Base-by-base conservation (phyloP, 73 alveolate species). In the Blepharisma japonicum region DNA sequence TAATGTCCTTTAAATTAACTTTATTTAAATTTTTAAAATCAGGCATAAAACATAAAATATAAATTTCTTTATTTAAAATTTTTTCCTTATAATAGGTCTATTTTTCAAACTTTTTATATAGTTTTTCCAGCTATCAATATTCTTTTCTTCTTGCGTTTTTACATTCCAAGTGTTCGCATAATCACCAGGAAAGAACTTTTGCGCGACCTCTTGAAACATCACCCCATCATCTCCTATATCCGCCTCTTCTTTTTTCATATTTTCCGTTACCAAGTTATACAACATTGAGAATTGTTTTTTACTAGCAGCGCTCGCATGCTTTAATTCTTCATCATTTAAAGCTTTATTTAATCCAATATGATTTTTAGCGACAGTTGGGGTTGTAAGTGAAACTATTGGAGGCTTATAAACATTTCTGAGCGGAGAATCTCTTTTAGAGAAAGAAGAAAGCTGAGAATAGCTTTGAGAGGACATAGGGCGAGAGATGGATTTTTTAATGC, bases 121-220 rank as follows among this genome's bases (percentile, higher is more conserved):
- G n/a, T 61, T 61, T 5, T 61, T 14, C 74, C 74, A 61, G 74
- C 74, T 61, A 14, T 61, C 74, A 9, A 9, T 61, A 39, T 61
- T 61, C 23, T 61, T 61, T 25, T 61, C 47, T 61, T 61, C 49
- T 25, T 61, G 74, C 0, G 74, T 61, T 61, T 61, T 61, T 9
- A 61, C 23, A 8, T 11, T 9, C 74, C 74, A 61, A 61, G 74
- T 14, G 49, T 14, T 18, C 49, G 46, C 11, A 61, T 61, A 61
- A 61, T 61, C 74, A 61, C 23, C 23, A n/a, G 74, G 74, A 11
- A 61, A 18, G 23, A 61, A 20, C 47, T 61, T 61, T 25, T n/a
- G 23, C 38, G 74, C 23, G 0, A 61, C 11, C 18, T 61, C 74
- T 20, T 61, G 47, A 53, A 53, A 53, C 50, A 61, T 39, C 47